Base-by-base conservation (phyloP, 495 filamentous ascomycete species). In the Neurospora africana region DNA sequence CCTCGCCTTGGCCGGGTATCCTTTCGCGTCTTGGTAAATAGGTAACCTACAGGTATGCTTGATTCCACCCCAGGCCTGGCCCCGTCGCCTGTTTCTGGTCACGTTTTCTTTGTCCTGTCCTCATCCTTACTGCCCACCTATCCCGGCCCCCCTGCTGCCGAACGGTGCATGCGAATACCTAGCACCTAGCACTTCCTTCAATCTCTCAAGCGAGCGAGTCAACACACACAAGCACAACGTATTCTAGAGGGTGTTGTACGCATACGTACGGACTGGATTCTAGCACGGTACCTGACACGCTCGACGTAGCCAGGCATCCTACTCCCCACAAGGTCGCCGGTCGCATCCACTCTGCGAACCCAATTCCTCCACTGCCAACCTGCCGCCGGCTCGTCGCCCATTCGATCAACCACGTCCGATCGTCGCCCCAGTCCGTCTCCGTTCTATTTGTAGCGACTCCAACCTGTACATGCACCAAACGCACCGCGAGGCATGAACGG, bases 401-500 rank as follows among this genome's bases (percentile, higher is more conserved):
- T 74, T 78, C 80, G 80, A 83, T 82, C 81, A 81, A 58, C 27
- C 47, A 58, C 47, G 79, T 82, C 81, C 82, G 80, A 83, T 83
- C 82, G 77, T 75, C 79, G 74, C 75, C 68, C 38, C 73, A 67
- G 70, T 69, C 44, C 44, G 41, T 72, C 70, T 43, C 68, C 70
- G 70, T 72, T 76, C 72, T 58, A 58, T 58, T 27, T 58, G 21
- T 58, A 58, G 47, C 47, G 47, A 58, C 47, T 58, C 47, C 47
- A 58, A 58, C 47, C 47, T 58, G 47, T 58, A 70, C 70, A 70
- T 76, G 75, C 72, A 72, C 75, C 73, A 65, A 74, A 81, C 83
- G 81, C 80, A 80, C 81, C 78, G 73, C 79, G 74, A 80, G 81
- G 78, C 76, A 83, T 84, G 81, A 83, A 81, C 79, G 81, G 78